phyloP scores from a whole-genome alignment of 2,329 filamentous ascomycete species.

The Ustulina deusta region DNA sequence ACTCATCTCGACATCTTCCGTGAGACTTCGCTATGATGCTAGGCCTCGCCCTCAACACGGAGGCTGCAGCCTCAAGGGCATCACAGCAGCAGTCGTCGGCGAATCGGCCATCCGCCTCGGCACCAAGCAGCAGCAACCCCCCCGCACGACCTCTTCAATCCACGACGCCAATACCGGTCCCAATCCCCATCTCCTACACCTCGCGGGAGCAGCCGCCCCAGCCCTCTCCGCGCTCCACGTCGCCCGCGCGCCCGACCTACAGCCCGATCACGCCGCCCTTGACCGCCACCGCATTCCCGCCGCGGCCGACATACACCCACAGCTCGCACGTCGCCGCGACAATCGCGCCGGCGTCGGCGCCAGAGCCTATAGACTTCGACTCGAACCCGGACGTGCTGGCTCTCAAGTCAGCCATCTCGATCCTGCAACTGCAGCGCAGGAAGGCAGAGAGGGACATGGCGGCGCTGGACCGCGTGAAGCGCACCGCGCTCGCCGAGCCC shows the following conservation, averaged over 20 bases:
- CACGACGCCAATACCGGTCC: constrained; percentile 41
- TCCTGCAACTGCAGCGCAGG: constrained; percentile 86
- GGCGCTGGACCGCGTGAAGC: constrained; percentile 75
- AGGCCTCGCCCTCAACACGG: constrained; percentile 49
- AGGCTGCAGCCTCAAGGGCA: constrained; percentile 33
- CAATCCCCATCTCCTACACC: constrained; percentile 33
- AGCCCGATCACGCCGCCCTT: constrained; percentile 68
- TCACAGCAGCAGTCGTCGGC: constrained; percentile 19
- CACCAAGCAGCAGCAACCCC: constrained; percentile 15
- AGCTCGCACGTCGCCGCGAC: constrained; percentile 41
- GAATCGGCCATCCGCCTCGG: constrained; percentile 20
- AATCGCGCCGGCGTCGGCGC: constrained; percentile 54
- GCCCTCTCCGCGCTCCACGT: constrained; percentile 53
- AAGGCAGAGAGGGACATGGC: constrained; percentile 82
- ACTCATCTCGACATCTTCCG: constrained; percentile 13
- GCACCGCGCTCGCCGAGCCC: constrained; percentile 77
- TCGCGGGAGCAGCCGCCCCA: constrained; percentile 22
- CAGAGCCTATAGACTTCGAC: constrained; percentile 68
- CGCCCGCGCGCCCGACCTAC: constrained; percentile 63
- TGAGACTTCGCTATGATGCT: constrained; percentile 44
- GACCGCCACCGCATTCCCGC: constrained; percentile 52
- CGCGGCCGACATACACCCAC: constrained; percentile 47
- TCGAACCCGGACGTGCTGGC: constrained; percentile 88
- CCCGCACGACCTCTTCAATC: constrained; percentile 30
- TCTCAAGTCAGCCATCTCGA: constrained; percentile 83